Evolutionary conservation across 129 eudicot genomes (phyloP), one percentile per base, ranked within the genome.

Genomic region (Arctium lappa): DNA sequence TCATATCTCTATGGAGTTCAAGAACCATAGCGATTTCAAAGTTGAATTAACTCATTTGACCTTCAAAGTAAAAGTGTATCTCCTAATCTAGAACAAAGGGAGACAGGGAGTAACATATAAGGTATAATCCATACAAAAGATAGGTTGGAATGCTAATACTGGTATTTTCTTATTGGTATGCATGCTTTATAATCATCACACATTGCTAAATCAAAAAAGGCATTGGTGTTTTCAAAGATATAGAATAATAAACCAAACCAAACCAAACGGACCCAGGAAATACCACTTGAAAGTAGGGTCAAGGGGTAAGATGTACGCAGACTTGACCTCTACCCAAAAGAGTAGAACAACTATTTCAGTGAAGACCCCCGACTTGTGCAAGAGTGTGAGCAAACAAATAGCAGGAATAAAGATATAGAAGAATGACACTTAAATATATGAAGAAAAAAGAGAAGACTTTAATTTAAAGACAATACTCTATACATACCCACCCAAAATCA

Each of bases 401-500:
- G 18, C 65, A 13, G 6, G 63, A 12, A 12, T 53, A 53, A 53
- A 53, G 36, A 16, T 6, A 18, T 62, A 6, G 18, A 78, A 78
- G 40, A 38, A 62, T 38, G 39, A 22, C 38, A 30, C n/a, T 15
- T 8, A 50, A 63, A 74, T 53, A 37, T 39, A 73, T 74, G 46
- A 40, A 39, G 38, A 16, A 71, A 82, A 10, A 34, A 13, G 40
- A 42, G 36, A 78, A 36, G 63, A 63, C 8, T 74, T 39, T 30
- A 33, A 62, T 15, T 33, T 38, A 73, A 80, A 34, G 37, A 74
- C 66, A 73, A 38, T 81, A 81, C 80, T 74, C 46, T 63, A 62
- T 76, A 34, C 71, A 70, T 18, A 76, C 63, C 63, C 86, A 83
- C 85, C 81, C 71, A 82, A 34, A 42, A 75, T 68, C 38, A 82